phyloP scores from a whole-genome alignment of 208 protist genomes.

The Trypanosoma platydactyli region DNA sequence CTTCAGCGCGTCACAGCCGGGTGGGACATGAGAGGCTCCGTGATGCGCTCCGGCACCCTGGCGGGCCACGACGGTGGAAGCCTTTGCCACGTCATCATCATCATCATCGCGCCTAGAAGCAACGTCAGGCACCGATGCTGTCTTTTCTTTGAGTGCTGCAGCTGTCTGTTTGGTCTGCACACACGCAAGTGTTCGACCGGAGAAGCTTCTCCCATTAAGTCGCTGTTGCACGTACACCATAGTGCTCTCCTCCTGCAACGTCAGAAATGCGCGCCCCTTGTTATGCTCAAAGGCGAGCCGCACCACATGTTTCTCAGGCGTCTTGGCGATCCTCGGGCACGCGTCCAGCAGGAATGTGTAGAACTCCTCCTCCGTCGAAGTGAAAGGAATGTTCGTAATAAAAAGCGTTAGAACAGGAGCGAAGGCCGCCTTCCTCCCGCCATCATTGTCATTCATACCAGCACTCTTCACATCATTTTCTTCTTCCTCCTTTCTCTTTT shows the following conservation, averaged over 20 bases:
- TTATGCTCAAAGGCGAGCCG: slow-evolving; percentile 83
- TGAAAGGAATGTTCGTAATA: slow-evolving; percentile 87
- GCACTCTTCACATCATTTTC: background rate
- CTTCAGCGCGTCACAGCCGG: slow-evolving; percentile 89
- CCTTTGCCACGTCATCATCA: slow-evolving; percentile 36
- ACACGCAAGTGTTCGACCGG: slow-evolving; percentile 62
- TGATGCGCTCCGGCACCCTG: background rate
- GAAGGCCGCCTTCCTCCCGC: slow-evolving; percentile 6
- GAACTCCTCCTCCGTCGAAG: slow-evolving; percentile 73
- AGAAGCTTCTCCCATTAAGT: slow-evolving; percentile 60
- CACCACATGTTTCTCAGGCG: slow-evolving; percentile 90
- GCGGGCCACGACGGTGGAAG: slow-evolving; percentile 14
- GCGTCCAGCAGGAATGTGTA: slow-evolving; percentile 67
- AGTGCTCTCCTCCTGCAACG: slow-evolving; percentile 46
- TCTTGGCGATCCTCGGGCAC: slow-evolving; percentile 92
- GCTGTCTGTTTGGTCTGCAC: slow-evolving; percentile 71
- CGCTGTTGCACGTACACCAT: slow-evolving; percentile 59
- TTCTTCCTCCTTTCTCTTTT: slow-evolving; percentile 11
- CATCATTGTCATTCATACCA: too few species aligned
- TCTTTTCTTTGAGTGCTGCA: slow-evolving; percentile 7
- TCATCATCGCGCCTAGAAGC: slow-evolving; percentile 8
- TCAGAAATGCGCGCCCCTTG: slow-evolving; percentile 96
- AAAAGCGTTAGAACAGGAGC: slow-evolving; percentile 77
- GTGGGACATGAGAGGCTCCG: slow-evolving; percentile 36
- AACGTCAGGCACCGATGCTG: background rate